These are phyloP conservation scores for Stephania cephalantha DNA, from an alignment of 164 flowering plant species.

Conservation along the genomic window DNA sequence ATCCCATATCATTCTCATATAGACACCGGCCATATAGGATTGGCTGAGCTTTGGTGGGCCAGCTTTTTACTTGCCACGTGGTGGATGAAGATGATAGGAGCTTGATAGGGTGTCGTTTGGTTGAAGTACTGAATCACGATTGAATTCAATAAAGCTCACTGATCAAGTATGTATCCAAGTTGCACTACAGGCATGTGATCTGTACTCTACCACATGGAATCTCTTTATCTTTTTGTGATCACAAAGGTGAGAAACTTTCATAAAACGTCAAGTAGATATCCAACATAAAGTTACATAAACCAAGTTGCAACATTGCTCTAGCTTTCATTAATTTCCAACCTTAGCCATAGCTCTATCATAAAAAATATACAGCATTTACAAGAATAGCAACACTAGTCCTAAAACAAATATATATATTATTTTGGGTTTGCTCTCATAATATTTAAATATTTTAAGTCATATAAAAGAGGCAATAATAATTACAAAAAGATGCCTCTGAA, in stretches of 20 bases:
- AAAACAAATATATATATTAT: background rate
- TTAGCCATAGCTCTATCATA: background rate
- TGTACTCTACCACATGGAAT: conserved; percentile 11
- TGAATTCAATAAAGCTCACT: background rate
- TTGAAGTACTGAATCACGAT: background rate
- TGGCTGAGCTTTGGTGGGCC: too few species aligned
- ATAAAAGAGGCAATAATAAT: background rate
- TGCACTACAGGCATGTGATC: conserved; percentile 2
- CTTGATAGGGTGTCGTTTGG: background rate
- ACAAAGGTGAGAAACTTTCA: background rate
- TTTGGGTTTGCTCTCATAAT: background rate
- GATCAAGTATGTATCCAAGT: background rate
- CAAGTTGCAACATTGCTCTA: background rate
- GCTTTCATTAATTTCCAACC: background rate
- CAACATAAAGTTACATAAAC: background rate
- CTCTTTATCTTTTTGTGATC: conserved; percentile 5
- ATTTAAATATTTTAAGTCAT: too few species aligned
- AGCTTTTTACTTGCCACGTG: background rate
- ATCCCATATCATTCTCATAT: too few species aligned
- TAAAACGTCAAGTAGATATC: background rate
- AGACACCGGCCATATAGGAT: too few species aligned
- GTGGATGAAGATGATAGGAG: background rate
- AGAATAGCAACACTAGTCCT: background rate
- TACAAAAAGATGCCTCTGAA: background rate
- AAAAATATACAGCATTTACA: background rate